Percentiles rank a stretch among this genome's conserved stretches.
phyloP scores from a whole-genome alignment of 2,329 filamentous ascomycete genomes.

The Pleurostoma richardsiae region DNA sequence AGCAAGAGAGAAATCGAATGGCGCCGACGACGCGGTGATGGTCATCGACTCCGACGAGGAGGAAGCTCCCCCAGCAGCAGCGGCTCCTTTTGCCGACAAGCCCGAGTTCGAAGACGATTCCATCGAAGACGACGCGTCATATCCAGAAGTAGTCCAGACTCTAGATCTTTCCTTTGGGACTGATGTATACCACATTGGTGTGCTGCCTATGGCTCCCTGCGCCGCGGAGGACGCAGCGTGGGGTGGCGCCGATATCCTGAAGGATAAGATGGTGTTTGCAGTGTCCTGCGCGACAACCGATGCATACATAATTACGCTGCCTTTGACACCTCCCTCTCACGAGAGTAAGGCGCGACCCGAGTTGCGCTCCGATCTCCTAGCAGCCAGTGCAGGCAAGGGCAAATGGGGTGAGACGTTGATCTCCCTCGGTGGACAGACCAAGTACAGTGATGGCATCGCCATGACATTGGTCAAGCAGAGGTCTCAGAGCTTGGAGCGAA shows the following conservation, averaged over 20 bases:
- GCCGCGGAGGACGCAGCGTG: constrained; percentile 42
- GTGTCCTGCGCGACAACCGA: constrained; percentile 54
- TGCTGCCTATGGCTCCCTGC: constrained; percentile 46
- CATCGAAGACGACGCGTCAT: constrained; percentile 38
- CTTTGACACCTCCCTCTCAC: constrained; percentile 56
- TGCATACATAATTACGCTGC: constrained; percentile 53
- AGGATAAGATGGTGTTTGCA: constrained; percentile 55
- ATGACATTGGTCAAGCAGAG: constrained; percentile 43
- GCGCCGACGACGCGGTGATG: constrained; percentile 51
- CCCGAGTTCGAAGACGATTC: constrained; percentile 53
- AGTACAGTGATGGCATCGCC: constrained; percentile 48
- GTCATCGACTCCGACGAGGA: constrained; percentile 61
- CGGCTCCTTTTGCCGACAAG: constrained; percentile 39
- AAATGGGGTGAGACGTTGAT: constrained; percentile 59
- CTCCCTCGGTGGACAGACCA: constrained; percentile 47
- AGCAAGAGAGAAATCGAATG: constrained; percentile 44
- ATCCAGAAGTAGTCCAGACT: constrained; percentile 52
- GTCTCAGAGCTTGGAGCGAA: constrained; percentile 16
- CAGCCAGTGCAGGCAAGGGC: constrained; percentile 52
- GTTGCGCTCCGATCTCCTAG: constrained; percentile 43
- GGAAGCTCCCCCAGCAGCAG: constrained; percentile 24
- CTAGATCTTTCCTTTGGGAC: constrained; percentile 56
- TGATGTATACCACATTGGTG: constrained; percentile 49
- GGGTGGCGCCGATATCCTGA: constrained; percentile 42
- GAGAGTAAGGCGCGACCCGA: constrained; percentile 53